phyloP scores from a whole-genome alignment of 1,284 basidiomycete genomes.

The Chalciporus piperatoides region DNA sequence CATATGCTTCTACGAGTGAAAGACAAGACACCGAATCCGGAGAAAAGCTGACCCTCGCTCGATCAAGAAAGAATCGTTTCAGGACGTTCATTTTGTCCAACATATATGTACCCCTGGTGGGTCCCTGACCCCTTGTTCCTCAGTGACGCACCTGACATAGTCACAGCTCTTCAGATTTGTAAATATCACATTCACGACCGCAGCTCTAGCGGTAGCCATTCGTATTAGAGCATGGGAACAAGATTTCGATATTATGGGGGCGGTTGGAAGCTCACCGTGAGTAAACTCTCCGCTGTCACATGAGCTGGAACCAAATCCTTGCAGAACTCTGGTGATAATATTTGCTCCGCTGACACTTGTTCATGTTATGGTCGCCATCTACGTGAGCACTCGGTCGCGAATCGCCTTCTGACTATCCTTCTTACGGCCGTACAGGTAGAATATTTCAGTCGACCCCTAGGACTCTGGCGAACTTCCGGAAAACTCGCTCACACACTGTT shows the following conservation, averaged over 20 bases:
- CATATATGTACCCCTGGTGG: constrained; percentile 71
- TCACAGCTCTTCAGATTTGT: constrained; percentile 76
- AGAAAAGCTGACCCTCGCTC: constrained; percentile 40
- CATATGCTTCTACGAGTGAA: constrained; percentile 34
- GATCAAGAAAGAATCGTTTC: constrained; percentile 49
- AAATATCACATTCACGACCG: constrained; percentile 80
- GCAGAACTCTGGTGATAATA: constrained; percentile 80
- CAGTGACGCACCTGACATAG: constrained; percentile 28
- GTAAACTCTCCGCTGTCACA: constrained; percentile 31
- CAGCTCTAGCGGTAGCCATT: constrained; percentile 78
- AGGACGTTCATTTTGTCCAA: constrained; percentile 68
- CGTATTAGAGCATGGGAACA: constrained; percentile 64
- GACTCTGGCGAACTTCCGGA: constrained; percentile 81
- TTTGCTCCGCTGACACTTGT: constrained; percentile 82
- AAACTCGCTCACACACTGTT: constrained; percentile 78
- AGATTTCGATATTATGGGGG: constrained; percentile 52
- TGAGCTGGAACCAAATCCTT: constrained; percentile 11
- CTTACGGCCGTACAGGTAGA: constrained; percentile 56
- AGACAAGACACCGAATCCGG: constrained; percentile 33
- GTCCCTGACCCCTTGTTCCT: constrained; percentile 20
- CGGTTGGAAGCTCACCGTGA: constrained; percentile 78
- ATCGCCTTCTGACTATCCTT: constrained; percentile 1
- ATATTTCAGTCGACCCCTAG: constrained; percentile 88
- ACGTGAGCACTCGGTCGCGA: constrained; percentile 46
- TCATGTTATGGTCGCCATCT: constrained; percentile 83